These are phyloP conservation scores for Arthroderma sp. DNA, from an alignment of 2,329 filamentous ascomycete species.

Conservation along the genomic window DNA sequence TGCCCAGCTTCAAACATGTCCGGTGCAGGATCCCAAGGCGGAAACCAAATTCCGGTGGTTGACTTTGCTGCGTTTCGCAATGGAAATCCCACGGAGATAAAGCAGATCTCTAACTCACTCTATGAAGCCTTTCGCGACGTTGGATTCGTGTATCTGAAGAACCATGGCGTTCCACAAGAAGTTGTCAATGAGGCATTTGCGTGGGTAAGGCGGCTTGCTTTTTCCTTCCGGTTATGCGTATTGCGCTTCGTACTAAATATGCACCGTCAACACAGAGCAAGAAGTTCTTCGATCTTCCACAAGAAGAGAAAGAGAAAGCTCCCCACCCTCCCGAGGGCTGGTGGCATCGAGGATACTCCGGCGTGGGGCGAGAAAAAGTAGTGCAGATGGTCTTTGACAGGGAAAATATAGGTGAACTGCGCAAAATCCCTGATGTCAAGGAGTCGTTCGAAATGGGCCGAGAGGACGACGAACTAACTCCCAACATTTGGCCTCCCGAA, in stretches of 20 bases:
- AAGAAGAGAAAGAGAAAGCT: constrained; percentile 36
- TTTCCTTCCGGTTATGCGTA: not conserved
- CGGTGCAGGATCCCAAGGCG: too few relatives aligned
- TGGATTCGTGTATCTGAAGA: constrained; percentile 38
- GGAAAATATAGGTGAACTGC: constrained; percentile 31
- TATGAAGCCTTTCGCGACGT: constrained; percentile 31
- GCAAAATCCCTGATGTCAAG: constrained; percentile 40
- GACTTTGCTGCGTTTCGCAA: constrained; percentile 27
- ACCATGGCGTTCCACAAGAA: constrained; percentile 31
- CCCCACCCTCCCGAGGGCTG: constrained; percentile 37
- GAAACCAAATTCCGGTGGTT: constrained; percentile 23
- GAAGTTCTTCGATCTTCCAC: constrained; percentile 32
- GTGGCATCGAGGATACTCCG: constrained; percentile 44
- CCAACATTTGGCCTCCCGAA: constrained; percentile 39
- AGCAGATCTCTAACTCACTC: constrained; percentile 25
- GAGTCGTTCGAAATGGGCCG: constrained; percentile 18
- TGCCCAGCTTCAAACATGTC: too few relatives aligned
- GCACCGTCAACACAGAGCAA: constrained; percentile 11
- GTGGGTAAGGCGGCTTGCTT: constrained; percentile 18
- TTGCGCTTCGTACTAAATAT: not conserved
- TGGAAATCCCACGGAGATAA: constrained; percentile 17
- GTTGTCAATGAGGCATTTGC: constrained; percentile 33
- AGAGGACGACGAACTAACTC: constrained; percentile 19
- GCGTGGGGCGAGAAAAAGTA: constrained; percentile 42
- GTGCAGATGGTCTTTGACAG: constrained; percentile 32